A percentile compares a stretch with the other conserved stretches of the same genome.
Conservation (phyloP, 768 basidiomycete genomes). For the Boletus rubropictus region DNA sequence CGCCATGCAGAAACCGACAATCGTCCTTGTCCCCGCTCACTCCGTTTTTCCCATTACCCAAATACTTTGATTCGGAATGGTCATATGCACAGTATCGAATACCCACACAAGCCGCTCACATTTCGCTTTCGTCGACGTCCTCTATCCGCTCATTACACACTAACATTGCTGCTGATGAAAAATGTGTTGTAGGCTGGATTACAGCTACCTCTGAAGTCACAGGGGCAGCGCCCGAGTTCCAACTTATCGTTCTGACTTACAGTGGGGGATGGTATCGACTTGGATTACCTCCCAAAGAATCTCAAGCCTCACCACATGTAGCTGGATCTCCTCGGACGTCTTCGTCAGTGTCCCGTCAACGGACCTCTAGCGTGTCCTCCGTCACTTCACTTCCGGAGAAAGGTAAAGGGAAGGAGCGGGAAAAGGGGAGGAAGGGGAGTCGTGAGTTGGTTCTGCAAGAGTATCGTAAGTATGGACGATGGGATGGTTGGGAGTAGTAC, state of each 20-base stretch:
- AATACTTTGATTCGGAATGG: constrained; percentile 95
- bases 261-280: constrained; percentile 91
- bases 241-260: constrained; percentile 81
- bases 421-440: constrained; percentile 51
- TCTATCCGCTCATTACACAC: constrained; percentile 47
- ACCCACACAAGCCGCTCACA: constrained; percentile 77
- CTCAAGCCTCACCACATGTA: constrained; percentile 15
- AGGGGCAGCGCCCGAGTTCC: constrained; percentile 46
- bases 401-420: constrained; percentile 54
- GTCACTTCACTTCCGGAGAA: constrained; percentile 40
- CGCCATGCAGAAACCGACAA: constrained; percentile 64
- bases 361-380: constrained; percentile 55
- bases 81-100: constrained; percentile 91
- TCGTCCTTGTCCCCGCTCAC: constrained; percentile 76
- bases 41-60: constrained; percentile 76
- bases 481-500: constrained; percentile 80
- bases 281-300: constrained; percentile 45
- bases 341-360: constrained; percentile 35
- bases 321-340: constrained; percentile 43
- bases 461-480: constrained; percentile 76
- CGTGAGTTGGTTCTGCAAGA: constrained; percentile 68
- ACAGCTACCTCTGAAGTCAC: constrained; percentile 39
- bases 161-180: constrained; percentile 74
- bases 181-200: constrained; percentile 86
- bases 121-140: constrained; percentile 67